Evolutionary conservation across 305 asterid species (phyloP), one percentile per base, ranked within the genome.

Genomic region (Solanum hybrid): DNA sequence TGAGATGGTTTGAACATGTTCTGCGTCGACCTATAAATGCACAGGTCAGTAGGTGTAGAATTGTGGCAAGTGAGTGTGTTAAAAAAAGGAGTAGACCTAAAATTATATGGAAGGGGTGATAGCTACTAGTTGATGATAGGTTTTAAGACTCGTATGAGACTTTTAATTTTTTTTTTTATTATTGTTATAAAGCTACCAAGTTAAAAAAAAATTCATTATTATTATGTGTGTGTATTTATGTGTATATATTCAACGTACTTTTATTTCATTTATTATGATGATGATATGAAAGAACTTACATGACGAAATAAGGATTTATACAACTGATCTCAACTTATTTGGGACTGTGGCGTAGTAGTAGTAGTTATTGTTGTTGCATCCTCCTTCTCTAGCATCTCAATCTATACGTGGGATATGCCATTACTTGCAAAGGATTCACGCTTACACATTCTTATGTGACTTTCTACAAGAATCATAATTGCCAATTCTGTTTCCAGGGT

Each of bases 401-500:
- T 56, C 88, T 56, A 31, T 85, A 32, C 4, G 77, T 56, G 76
- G 46, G 72, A 56, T 56, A 6, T 56, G 51, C 10, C 77, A 60
- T 56, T 85, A 56, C 88, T 85, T 85, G 46, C 77, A 85, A 85
- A 85, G 17, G 22, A 56, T 85, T 85, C 77, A 85, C 6, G 14
- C 77, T 85, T 85, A 56, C 4, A 32, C 46, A 56, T 31, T 85
- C 76, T 85, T 85, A 36, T 56, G 6, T n/a, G 31, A 85, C 88
- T 85, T 85, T 73, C 88, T 85, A 32, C 22, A 31, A 32, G 51
- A 56, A 32, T 60, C 51, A 85, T 85, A 60, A 56, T 22, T 36
- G 56, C 78, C 77, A 84, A 86, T 87, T 89, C 90, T 32, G 87
- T 90, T 93, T 89, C 87, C 96, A 98, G 99, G 99, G 97, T 85